A percentile compares a stretch with the other conserved stretches of the same genome.
Evolutionary conservation across 176 grass and related monocot genomes (phyloP).

Genomic region (Cocos nucifera): DNA sequence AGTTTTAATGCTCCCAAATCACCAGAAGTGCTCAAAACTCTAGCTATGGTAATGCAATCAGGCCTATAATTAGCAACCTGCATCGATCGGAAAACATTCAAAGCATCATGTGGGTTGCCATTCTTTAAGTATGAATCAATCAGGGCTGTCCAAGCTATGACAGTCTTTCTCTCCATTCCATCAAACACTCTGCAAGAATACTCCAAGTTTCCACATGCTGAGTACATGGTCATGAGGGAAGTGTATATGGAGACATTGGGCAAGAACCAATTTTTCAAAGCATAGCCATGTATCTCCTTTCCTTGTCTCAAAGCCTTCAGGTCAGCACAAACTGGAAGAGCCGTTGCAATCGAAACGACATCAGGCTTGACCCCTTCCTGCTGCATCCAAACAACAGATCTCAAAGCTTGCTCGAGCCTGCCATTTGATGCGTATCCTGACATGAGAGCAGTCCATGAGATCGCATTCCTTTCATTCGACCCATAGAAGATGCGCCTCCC

Average conservation of each 20-base stretch:
- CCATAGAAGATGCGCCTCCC: constrained; percentile 72
- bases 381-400: constrained; percentile 90
- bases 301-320: constrained; percentile 51
- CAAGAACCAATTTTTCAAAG: constrained; percentile 73
- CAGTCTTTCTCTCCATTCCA: constrained; percentile 59
- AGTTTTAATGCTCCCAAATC: constrained; percentile 32
- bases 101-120: constrained; percentile 33
- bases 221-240: constrained; percentile 72
- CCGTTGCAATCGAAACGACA: constrained; percentile 54
- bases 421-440: constrained; percentile 84
- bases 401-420: constrained; percentile 57
- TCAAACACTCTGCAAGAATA: constrained; percentile 61
- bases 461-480: constrained; percentile 50
- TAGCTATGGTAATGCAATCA: constrained; percentile 62
- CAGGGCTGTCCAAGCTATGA: constrained; percentile 74
- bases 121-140: constrained; percentile 83
- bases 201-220: constrained; percentile 31
- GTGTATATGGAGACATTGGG: constrained; percentile 66
- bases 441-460: constrained; percentile 78
- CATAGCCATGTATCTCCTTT: constrained; percentile 69
- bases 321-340: constrained; percentile 70
- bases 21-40: constrained; percentile 54
- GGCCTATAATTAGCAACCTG: constrained; percentile 29
- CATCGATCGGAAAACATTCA: constrained; percentile 74
- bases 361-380: constrained; percentile 75